Evolutionary conservation across 306 rosid genomes (phyloP), one percentile per base, ranked within the genome.

Genomic region (Ceratonia siliqua): DNA sequence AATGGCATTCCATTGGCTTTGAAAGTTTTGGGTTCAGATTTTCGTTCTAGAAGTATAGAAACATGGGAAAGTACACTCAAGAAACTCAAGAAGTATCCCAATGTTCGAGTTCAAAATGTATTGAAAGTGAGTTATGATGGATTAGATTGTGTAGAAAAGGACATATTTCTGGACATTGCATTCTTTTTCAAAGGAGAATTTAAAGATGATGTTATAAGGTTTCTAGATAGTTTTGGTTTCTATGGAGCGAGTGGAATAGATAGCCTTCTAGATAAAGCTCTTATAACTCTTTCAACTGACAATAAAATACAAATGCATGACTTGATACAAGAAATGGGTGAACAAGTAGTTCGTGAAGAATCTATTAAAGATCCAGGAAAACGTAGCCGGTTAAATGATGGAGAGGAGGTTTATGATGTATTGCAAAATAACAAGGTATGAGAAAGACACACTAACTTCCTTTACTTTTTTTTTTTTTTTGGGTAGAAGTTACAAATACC

Each of bases 251-350:
- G 5, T 43, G 8, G 55, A 49, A 49, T 49, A 6, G 25, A 17
- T 2, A 18, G 7, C 8, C 55, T 49, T 18, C 1, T 49, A 2
- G 3, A 49, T 6, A 49, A 49, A 49, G 55, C 25, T 7, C 24
- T 49, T 18, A 17, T 49, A 49, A 49, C 9, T 1, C 17, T 18
- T 49, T 18, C 11, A 49, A 1, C 6, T 49, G 25, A 7, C 0
- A 14, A 18, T 13, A 17, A 0, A 3, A 49, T 49, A 4, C 0
- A 46, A 17, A 49, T 49, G 24, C 55, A 49, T 30, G 84, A 74
- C 3, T 20, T 78, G 64, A 14, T 78, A 8, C 83, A 75, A 13
- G 43, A 38, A 45, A 57, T 75, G 74, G 86, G 82, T 12, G 22
- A 17, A 15, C 45, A 45, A 28, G 36, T 79, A 43, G 63, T 80